Conservation (phyloP, 495 filamentous ascomycete species). For the Aspergillus steynii region DNA sequence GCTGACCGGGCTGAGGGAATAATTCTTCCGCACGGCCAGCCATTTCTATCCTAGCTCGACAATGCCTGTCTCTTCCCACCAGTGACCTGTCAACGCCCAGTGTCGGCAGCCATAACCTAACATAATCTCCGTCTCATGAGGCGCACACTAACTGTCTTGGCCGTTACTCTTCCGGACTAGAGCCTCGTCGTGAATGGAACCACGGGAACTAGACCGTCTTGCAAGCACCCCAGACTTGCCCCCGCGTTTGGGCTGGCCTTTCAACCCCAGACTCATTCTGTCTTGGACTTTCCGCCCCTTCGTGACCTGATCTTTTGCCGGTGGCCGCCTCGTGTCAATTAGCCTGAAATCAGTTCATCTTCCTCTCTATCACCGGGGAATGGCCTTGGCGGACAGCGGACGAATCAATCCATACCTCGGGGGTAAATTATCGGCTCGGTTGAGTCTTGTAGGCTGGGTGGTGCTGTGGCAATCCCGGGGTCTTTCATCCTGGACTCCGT, state of each 20-base stretch:
- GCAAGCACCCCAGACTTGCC: conserved; percentile 13
- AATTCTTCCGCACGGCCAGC: conserved; percentile 4
- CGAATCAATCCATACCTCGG: background rate
- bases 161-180: conserved; percentile 8
- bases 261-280: conserved; percentile 1
- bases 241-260: conserved; percentile 8
- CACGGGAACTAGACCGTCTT: conserved; percentile 11
- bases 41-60: background rate
- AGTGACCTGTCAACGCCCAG: background rate
- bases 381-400: background rate
- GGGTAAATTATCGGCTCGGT: background rate
- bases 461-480: background rate
- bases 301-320: background rate
- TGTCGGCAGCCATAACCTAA: conserved; percentile 10
- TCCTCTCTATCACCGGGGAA: background rate
- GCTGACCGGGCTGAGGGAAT: background rate
- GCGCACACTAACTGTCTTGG: conserved; percentile 17
- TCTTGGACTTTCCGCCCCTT: conserved; percentile 1
- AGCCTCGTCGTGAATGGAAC: conserved; percentile 6
- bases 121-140: conserved; percentile 1
- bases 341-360: conserved; percentile 10
- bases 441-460: background rate
- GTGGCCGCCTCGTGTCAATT: conserved; percentile 5
- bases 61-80: background rate
- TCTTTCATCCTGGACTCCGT: background rate